Base-by-base conservation (phyloP, 768 basidiomycete genomes). In the Sarcomyxa edulis region DNA sequence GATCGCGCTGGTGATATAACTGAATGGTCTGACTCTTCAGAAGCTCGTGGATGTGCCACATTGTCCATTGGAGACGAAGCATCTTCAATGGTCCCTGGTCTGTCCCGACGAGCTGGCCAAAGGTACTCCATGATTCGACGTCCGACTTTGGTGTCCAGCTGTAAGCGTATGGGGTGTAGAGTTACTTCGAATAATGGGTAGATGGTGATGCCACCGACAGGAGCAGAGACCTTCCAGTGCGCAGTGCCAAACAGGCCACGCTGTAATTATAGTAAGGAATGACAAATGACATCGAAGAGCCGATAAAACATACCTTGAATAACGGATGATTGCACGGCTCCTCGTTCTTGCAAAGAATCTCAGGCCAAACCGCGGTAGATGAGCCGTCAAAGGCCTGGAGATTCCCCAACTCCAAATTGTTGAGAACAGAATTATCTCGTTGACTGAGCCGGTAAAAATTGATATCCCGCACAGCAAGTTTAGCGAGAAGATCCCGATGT, bases 141-240 rank as follows among this genome's bases (percentile, higher is more conserved):
- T 7, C 90, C 92, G 20, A 94, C 72, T 46, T 72, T 74, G 19
- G 87, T 80, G 58, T 98, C 94, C 34, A 97, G 71, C 47, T 91
- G 88, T 6, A 96, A 69, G 21, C 84, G 78, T 48, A 97, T 71
- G 0, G 93, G 94, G 56, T 94, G 91, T 28, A 96, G 66, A 19
- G 78, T 74, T 24, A 95, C 62, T 46, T 86, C 78, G 48, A 96
- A 88, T 20, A 72, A 68, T 55, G 91, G 82, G 56, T 91, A 84
- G 46, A 96, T 88, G 2, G 83, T 77, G 47, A 98, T 96, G 9
- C 94, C 94, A 14, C 92, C 94, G 16, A 97, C 92, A 11, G 92
- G 88, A 1, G 91, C 76, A n/a, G 91, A 65, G 18, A 87, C 74
- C 3, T 72, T 78, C 93, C 92, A 95, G 39, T 80, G 76, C 2